phyloP scores from a whole-genome alignment of 345 rosid genomes.

The Anastatica hierochuntica region DNA sequence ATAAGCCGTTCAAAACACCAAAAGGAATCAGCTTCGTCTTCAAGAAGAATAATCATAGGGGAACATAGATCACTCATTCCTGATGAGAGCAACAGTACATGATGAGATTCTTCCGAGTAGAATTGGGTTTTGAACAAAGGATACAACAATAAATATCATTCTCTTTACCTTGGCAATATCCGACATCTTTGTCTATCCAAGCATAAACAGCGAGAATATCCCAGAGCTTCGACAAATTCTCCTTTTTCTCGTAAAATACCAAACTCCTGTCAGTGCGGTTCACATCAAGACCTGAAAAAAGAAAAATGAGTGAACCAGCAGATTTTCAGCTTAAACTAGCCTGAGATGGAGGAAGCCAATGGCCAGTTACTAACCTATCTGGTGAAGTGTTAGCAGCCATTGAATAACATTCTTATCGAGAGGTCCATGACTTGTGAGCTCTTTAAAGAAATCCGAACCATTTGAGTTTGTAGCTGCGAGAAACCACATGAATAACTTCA shows the following conservation, averaged over 20 bases:
- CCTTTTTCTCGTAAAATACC: constrained; percentile 82
- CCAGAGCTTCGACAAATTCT: constrained; percentile 89
- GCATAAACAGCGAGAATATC: constrained; percentile 93
- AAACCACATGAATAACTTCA: neutral
- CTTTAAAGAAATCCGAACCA: constrained; percentile 43
- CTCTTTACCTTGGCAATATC: constrained; percentile 87
- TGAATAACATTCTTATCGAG: constrained; percentile 65
- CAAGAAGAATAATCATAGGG: constrained; percentile 92
- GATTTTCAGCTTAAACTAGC: neutral
- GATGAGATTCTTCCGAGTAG: neutral
- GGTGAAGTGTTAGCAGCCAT: constrained; percentile 86
- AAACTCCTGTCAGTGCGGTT: constrained; percentile 84
- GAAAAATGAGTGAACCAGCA: neutral
- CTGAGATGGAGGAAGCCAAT: neutral
- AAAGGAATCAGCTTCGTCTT: constrained; percentile 91
- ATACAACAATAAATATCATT: neutral
- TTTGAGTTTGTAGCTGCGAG: constrained; percentile 25
- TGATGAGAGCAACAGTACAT: constrained; percentile 21
- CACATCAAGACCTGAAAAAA: constrained; percentile 71
- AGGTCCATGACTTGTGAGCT: constrained; percentile 44
- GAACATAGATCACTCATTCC: constrained; percentile 99
- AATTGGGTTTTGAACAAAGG: neutral
- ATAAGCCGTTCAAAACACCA: constrained; percentile 97
- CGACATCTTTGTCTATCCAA: constrained; percentile 89
- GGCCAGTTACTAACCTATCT: constrained; percentile 63